Base-by-base conservation (phyloP, 805 yeast genomes). In the Metschnikowia vanudenii region DNA sequence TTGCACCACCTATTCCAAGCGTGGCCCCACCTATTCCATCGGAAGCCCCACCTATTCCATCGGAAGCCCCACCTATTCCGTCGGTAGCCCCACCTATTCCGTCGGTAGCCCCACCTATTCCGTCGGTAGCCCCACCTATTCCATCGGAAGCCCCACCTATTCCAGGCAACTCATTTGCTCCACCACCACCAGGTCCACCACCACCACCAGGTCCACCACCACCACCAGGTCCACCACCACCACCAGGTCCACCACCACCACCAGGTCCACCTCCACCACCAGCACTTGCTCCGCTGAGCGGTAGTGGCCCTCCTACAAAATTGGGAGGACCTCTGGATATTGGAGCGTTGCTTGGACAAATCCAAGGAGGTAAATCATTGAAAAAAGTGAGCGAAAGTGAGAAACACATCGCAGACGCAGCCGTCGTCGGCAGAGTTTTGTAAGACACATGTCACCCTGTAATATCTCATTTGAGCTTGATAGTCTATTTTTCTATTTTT, bases 291-390 rank as follows among this genome's bases (percentile, higher is more conserved):
- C 46, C 49, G 13, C 41, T 48, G 12, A 28, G 62, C 12, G 57
- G 68, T 19, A 55, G 67, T 3, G 62, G 68, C n/a, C 11, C 50
- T 4, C 50, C 64, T 16, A 64, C 72, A 46, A 50, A 64, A 35
- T 50, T 67, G 3, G 51, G 50, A 2, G 57, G 54, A 4, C 37
- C 49, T n/a, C 55, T 70, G 6, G 66, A 72, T 36, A 61, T 83
- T 20, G 58, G 69, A 35, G 81, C 82, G 1, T 65, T 79, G 43
- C 66, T 83, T 43, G 82, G 83, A 3, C 82, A 82, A 59, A 82
- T 82, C 43, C 67, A 69, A 10, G 67, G 75, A 0, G 88, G 88
- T 3, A 71, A 63, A 32, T 41, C 71, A 2, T 71, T 82, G 59
- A 75, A 68, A 49, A 79, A 69, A 54, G 86, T 82, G 3, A 69